Evolutionary conservation across 2,329 filamentous ascomycete genomes (phyloP).

Genomic region (Nemania sp.): DNA sequence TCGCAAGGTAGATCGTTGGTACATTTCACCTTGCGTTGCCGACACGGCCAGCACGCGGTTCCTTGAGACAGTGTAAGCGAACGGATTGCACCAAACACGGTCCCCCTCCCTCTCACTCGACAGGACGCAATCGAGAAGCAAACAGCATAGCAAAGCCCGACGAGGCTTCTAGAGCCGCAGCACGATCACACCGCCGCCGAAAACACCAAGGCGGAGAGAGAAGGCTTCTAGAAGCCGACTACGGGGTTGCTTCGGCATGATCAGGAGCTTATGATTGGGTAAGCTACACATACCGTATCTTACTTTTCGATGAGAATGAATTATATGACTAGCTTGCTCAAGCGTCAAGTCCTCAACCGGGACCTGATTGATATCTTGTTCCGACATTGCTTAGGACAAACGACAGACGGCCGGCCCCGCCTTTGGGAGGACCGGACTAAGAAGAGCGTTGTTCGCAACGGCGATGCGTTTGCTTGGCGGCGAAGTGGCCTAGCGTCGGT

Average conservation of each 20-base stretch:
- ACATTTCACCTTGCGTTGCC: conserved; percentile 70
- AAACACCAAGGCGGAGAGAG: not conserved
- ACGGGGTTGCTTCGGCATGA: conserved; percentile 3
- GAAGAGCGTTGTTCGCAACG: conserved; percentile 12
- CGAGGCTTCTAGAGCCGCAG: not conserved
- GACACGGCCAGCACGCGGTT: conserved; percentile 68
- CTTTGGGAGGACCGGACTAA: conserved; percentile 10
- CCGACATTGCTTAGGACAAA: conserved; percentile 34
- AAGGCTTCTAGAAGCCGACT: conserved; percentile 1
- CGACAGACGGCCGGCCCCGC: conserved; percentile 20
- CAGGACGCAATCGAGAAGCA: not conserved
- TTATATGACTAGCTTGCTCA: conserved; percentile 69
- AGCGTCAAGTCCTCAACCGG: conserved; percentile 61
- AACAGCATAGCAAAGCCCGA: not conserved
- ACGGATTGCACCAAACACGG: conserved; percentile 5
- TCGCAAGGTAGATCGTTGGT: conserved; percentile 71
- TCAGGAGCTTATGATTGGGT: not conserved
- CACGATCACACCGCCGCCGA: not conserved
- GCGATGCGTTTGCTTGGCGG: conserved; percentile 3
- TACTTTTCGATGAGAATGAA: conserved; percentile 70
- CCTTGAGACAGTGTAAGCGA: conserved; percentile 45
- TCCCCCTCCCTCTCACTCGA: conserved; percentile 10
- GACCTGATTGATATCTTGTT: conserved; percentile 43
- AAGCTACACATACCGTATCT: conserved; percentile 60
- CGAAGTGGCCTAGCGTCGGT: not conserved